phyloP scores from a whole-genome alignment of 208 protist species.

The Naegleria lovaniensis region DNA sequence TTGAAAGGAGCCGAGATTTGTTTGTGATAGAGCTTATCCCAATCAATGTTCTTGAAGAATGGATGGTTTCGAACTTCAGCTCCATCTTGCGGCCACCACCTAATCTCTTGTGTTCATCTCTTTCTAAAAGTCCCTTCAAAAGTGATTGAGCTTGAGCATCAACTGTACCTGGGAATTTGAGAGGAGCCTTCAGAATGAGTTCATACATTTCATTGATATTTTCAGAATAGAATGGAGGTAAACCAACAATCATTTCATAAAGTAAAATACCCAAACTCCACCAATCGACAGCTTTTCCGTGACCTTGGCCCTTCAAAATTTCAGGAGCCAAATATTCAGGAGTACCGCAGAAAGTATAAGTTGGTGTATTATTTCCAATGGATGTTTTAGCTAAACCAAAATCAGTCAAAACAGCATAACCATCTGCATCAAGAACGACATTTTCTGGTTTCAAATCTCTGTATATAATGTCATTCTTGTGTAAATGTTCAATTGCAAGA shows the following conservation, averaged over 20 bases:
- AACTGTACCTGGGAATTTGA: neutral
- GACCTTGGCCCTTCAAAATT: constrained; percentile 48
- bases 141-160: constrained; percentile 49
- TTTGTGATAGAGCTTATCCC: neutral
- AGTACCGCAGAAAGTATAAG: constrained; percentile 30
- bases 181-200: neutral
- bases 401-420: constrained; percentile 70
- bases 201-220: constrained; percentile 37
- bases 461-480: constrained; percentile 67
- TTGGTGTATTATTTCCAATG: constrained; percentile 43
- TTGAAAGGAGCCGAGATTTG: neutral
- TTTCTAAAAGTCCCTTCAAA: constrained; percentile 62
- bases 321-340: constrained; percentile 55
- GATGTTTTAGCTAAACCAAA: constrained; percentile 69
- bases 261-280: constrained; percentile 64
- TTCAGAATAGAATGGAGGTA: constrained; percentile 56
- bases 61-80: neutral
- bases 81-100: neutral
- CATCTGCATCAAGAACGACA: constrained; percentile 65
- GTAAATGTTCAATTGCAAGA: constrained; percentile 74
- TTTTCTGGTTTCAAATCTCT: constrained; percentile 82
- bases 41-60: constrained; percentile 18
- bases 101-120: constrained; percentile 63
- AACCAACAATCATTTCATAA: constrained; percentile 68
- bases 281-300: constrained; percentile 70